Evolutionary conservation across 257 asterid species (phyloP), one percentile per base, ranked within the genome.

Genomic region (Solanum sparsipilum): DNA sequence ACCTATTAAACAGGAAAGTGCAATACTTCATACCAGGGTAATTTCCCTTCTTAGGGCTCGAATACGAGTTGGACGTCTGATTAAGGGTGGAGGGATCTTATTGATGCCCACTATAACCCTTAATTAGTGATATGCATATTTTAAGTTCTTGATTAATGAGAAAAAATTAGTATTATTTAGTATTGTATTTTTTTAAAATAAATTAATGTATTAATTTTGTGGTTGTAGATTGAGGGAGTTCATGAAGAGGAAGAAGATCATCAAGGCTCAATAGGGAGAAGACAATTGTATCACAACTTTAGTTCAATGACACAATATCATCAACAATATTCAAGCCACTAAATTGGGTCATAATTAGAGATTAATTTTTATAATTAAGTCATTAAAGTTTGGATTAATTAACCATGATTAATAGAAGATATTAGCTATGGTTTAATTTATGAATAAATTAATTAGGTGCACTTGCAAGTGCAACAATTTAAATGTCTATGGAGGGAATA

Each of bases 171-270:
- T 5, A 32, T 12, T 23, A 11, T 18, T 86, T 41, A 18, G 52
- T 34, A 13, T 39, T 39, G 23, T 23, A 39, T 38, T 4, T 16
- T 65, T 46, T 4, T 48, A 0, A 39, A 39, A 36, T 10, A 23
- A 12, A 1, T 44, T 65, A 65, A 11, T 72, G 46, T 25, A 32
- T 6, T 6, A 32, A 32, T 27, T 21, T 89, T 89, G 72, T 32
- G 46, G 34, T 56, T 87, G 86, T 74, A 95, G 97, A 90, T 91
- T 52, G 96, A 93, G 5, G 93, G 96, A 87, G 90, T 90, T 86
- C 93, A 87, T 7, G 96, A 91, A 79, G 95, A 94, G 86, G 93
- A 89, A 25, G 93, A 91, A 5, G 93, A 93, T 36, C 91, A 92
- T 32, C 91, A 87, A 74, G 44, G 89, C 13, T 90, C 90, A 2